Base-by-base conservation (phyloP, 192 early-diverging fungal species). In the Umbelopsis ramanniana region DNA sequence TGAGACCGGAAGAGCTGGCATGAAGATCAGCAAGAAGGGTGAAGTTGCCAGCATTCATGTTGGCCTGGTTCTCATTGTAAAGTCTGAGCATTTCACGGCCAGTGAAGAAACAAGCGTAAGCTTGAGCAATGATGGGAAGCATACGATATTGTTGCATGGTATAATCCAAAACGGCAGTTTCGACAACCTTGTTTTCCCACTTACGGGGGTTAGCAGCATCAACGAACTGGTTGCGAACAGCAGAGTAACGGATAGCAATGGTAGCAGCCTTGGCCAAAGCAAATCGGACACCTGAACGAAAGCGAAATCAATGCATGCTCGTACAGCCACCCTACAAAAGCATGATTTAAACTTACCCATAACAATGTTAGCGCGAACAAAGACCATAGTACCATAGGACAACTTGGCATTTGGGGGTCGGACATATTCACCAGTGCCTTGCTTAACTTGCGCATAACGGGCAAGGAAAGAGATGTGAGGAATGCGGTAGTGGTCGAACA, bases 351-450 rank as follows among this genome's bases (percentile, higher is more conserved):
- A 67, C 69, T 76, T 76, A 76, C 76, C 83, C 54, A 85, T 82
- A 26, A 95, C 92, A 52, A 96, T 89, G 43, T 88, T 86, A 11
- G 91, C 88, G 74, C 95, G 92, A 52, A 93, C 88, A 60, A 86
- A 85, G 46, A 95, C 89, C 93, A 96, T 95, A 17, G 92, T 93
- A 50, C 95, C 93, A 77, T 94, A 95, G 19, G 90, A 84, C 50
- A 96, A 84, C 87, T 94, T 93, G 38, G 87, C 84, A 82, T 89
- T 89, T 45, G 91, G 87, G 17, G 95, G 95, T 22, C 87, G 88
- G 73, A 80, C 74, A 71, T 93, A 93, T 68, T 85, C 83, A 22
- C 93, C 95, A 21, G 86, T 82, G 40, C 83, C 81, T 14, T 83
- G 73, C 71, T 88, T 85, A 11, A 96, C 90, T 46, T 78, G 80